These are phyloP conservation scores for Collybiopsis confluens DNA, from an alignment of 768 basidiomycete species.

Conservation along the genomic window DNA sequence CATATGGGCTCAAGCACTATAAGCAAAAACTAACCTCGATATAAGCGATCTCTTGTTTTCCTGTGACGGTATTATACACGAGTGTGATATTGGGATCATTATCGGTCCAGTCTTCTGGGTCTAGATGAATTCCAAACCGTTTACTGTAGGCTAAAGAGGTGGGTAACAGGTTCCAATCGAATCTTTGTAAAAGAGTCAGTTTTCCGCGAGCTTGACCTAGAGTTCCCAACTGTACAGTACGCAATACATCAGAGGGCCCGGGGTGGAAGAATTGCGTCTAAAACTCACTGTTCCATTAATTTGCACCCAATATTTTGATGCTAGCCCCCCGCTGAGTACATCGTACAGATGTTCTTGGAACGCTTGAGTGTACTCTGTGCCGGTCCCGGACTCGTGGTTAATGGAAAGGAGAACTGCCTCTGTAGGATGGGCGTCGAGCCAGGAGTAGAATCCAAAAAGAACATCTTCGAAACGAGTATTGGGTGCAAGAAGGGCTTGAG, in stretches of 20 bases:
- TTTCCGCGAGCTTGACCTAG: slow-evolving; percentile 50
- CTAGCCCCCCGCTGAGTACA: slow-evolving; percentile 32
- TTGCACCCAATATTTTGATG: slow-evolving; percentile 45
- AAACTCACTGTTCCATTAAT: slow-evolving; percentile 33
- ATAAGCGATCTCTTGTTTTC: slow-evolving; percentile 30
- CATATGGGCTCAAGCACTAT: no score
- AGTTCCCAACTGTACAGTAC: slow-evolving; percentile 45
- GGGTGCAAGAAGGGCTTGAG: slow-evolving; percentile 36
- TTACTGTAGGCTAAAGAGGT: slow-evolving; percentile 24
- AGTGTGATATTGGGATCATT: slow-evolving; percentile 42
- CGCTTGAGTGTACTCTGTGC: slow-evolving; percentile 37
- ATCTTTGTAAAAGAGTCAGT: slow-evolving; percentile 47
- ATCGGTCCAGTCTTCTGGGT: slow-evolving; percentile 41
- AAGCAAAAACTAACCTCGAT: slow-evolving; percentile 32
- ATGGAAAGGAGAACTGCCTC: slow-evolving; percentile 49
- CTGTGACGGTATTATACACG: slow-evolving; percentile 32
- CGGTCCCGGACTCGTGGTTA: slow-evolving; percentile 44
- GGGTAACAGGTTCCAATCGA: slow-evolving; percentile 37
- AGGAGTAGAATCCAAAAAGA: slow-evolving; percentile 46
- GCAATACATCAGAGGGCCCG: not conserved
- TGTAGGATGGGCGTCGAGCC: slow-evolving; percentile 47
- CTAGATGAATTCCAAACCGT: slow-evolving; percentile 41
- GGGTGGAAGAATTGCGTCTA: no score
- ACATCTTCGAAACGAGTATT: slow-evolving; percentile 46
- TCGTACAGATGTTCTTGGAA: slow-evolving; percentile 39